A percentile compares a stretch with the other conserved stretches of the same genome.
Evolutionary conservation across 2,329 filamentous ascomycete species (phyloP).

Genomic region (Trichophaea hybrida): DNA sequence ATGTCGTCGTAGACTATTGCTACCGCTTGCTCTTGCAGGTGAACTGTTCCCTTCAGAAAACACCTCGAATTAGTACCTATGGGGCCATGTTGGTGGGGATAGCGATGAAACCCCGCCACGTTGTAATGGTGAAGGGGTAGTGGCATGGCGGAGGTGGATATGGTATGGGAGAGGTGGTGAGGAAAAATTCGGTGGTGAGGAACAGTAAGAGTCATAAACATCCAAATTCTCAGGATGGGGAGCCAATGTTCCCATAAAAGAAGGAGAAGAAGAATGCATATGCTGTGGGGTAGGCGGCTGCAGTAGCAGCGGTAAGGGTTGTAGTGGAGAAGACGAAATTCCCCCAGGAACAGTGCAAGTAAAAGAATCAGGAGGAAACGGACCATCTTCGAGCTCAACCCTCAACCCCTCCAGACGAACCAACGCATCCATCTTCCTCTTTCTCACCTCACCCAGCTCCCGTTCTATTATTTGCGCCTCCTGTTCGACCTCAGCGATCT

Average conservation of each 20-base stretch:
- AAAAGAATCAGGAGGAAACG: neutral
- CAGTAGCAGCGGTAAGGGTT: neutral
- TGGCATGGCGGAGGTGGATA: neutral
- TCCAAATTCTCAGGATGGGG: too few species aligned
- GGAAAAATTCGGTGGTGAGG: too few species aligned
- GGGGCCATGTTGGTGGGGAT: neutral
- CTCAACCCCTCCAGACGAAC: neutral
- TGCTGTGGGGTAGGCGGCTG: neutral
- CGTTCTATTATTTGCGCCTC: neutral
- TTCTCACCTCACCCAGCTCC: neutral
- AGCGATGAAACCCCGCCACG: neutral
- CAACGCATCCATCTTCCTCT: neutral
- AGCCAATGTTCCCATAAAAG: too few species aligned
- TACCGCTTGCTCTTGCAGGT: neutral
- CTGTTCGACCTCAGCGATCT: neutral
- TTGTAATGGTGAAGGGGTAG: neutral
- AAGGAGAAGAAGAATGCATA: neutral
- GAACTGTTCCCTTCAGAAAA: neutral
- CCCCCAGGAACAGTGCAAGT: neutral
- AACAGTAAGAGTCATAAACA: too few species aligned
- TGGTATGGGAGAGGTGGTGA: neutral
- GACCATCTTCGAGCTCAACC: conserved; percentile 1
- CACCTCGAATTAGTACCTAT: neutral
- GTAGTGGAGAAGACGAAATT: neutral
- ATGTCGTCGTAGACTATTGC: neutral